Evolutionary conservation across 2,329 filamentous ascomycete genomes (phyloP).

Genomic region (Fusarium sacchari): DNA sequence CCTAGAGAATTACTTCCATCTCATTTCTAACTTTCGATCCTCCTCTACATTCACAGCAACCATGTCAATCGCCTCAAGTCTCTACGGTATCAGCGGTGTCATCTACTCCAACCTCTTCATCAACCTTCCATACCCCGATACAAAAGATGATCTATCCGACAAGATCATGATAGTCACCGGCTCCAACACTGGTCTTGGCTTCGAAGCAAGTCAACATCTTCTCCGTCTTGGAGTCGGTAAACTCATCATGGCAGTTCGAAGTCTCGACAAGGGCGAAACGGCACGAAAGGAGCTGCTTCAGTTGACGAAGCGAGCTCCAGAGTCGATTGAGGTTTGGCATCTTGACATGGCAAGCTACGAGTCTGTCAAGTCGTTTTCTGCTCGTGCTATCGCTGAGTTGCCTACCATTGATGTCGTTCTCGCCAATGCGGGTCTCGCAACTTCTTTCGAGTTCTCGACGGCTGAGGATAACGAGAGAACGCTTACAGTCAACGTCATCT

Average conservation of each 20-base stretch:
- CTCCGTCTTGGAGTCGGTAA: conserved; percentile 45
- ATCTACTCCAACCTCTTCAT: conserved; percentile 36
- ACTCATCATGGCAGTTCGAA: conserved; percentile 53
- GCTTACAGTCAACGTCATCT: conserved; percentile 50
- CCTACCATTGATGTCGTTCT: conserved; percentile 56
- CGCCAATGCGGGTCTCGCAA: conserved; percentile 56
- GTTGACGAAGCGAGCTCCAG: not conserved
- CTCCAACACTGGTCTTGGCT: conserved; percentile 53
- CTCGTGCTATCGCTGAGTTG: conserved; percentile 40
- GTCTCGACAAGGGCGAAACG: conserved; percentile 52
- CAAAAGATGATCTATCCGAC: conserved; percentile 29
- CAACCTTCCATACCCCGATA: conserved; percentile 36
- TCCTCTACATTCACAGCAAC: not conserved
- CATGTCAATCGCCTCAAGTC: conserved; percentile 26
- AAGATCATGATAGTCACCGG: conserved; percentile 53
- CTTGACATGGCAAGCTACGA: conserved; percentile 59
- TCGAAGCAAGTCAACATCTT: conserved; percentile 51
- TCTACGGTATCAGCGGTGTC: conserved; percentile 14
- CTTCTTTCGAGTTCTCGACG: conserved; percentile 44
- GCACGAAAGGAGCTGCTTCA: conserved; percentile 50
- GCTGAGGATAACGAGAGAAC: conserved; percentile 60
- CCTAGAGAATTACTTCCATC: fast-evolving
- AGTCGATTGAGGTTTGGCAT: conserved; percentile 56
- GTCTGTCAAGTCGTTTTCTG: conserved; percentile 55
- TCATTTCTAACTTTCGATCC: too few species aligned